Conservation (phyloP, 1,284 basidiomycete species). For the Ganoderma sinense region DNA sequence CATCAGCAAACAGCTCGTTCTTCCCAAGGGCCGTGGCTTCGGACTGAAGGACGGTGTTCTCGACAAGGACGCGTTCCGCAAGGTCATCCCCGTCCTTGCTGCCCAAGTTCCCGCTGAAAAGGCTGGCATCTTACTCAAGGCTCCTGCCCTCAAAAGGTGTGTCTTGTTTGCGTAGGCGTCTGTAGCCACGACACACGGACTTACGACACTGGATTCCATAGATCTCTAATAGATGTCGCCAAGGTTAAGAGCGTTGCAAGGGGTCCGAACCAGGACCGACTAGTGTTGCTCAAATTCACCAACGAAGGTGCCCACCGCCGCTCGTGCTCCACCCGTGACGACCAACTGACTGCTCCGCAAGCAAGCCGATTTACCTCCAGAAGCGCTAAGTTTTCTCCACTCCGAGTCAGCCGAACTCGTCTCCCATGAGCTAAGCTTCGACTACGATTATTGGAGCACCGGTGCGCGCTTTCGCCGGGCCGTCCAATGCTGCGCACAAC, state of each 20-base stretch:
- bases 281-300: constrained; percentile 68
- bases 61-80: constrained; percentile 70
- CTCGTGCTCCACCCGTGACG: constrained; percentile 12
- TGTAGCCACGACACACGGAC: background rate
- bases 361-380: constrained; percentile 71
- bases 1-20: constrained; percentile 48
- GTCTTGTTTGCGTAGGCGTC: constrained; percentile 31
- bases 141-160: constrained; percentile 65
- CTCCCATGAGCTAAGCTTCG: constrained; percentile 66
- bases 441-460: constrained; percentile 88
- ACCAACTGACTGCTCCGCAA: constrained; percentile 45
- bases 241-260: constrained; percentile 67
- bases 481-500: background rate
- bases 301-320: constrained; percentile 59
- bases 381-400: constrained; percentile 62
- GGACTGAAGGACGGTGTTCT: constrained; percentile 52
- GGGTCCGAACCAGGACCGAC: constrained; percentile 57
- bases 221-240: constrained; percentile 69
- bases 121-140: constrained; percentile 63
- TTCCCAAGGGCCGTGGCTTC: constrained; percentile 60
- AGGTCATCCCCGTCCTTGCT: constrained; percentile 71
- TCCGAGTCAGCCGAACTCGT: constrained; percentile 62
- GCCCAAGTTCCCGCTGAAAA: constrained; percentile 66
- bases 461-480: constrained; percentile 51
- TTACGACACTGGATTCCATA: constrained; percentile 34